Evolutionary conservation across 768 basidiomycete species (phyloP).

Genomic region (Fomitopsis serialis): DNA sequence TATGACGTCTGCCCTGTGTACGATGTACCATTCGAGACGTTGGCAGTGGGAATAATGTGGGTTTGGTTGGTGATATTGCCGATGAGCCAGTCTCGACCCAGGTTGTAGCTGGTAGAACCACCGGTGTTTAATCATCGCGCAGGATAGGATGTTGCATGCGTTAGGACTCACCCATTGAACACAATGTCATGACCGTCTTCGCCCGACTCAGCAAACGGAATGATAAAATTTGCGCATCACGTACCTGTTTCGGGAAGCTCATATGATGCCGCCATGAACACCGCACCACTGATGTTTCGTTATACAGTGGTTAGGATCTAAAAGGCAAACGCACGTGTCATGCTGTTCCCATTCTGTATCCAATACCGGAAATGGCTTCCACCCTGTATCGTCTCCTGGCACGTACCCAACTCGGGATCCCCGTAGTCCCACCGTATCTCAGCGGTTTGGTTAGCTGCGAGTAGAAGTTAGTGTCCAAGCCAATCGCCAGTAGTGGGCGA

Average conservation of each 20-base stretch:
- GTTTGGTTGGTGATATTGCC: slow-evolving; percentile 67
- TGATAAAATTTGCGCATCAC: slow-evolving; percentile 13
- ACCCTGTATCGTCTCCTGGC: slow-evolving; percentile 79
- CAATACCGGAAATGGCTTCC: slow-evolving; percentile 90
- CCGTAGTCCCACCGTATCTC: slow-evolving; percentile 86
- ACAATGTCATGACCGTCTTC: slow-evolving; percentile 67
- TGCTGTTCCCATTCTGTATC: slow-evolving; percentile 66
- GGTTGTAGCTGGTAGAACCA: slow-evolving; percentile 53
- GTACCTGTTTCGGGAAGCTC: slow-evolving; percentile 60
- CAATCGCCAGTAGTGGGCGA: neutral
- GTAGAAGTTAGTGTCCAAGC: neutral
- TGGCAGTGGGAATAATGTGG: slow-evolving; percentile 35
- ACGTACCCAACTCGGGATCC: slow-evolving; percentile 76
- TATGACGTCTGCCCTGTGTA: slow-evolving; percentile 61
- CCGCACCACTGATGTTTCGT: slow-evolving; percentile 45
- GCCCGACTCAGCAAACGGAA: neutral
- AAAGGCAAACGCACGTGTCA: slow-evolving; percentile 43
- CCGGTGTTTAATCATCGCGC: neutral
- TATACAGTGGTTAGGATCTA: neutral
- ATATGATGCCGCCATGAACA: slow-evolving; percentile 73
- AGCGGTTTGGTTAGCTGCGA: slow-evolving; percentile 70
- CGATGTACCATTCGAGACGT: slow-evolving; percentile 52
- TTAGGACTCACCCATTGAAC: slow-evolving; percentile 49
- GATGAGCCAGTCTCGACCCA: slow-evolving; percentile 82
- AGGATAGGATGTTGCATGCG: too few relatives aligned